Conservation (phyloP, 305 asterid species). For the Ajuga reptans region DNA sequence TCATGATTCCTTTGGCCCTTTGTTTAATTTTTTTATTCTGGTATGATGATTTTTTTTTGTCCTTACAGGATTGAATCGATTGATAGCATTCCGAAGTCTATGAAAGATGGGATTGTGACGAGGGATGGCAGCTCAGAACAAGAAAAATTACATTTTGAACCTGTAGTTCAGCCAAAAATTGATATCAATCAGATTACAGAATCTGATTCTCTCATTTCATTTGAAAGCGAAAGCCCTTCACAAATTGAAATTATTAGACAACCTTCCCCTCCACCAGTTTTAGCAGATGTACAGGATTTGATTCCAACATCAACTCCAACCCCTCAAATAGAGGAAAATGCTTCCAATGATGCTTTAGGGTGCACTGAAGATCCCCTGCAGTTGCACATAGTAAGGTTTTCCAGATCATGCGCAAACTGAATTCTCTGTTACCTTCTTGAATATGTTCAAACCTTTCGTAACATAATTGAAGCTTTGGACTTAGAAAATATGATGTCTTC, state of each 20-base stretch:
- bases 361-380: constrained; percentile 78
- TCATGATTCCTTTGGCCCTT: not conserved
- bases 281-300: constrained; percentile 85
- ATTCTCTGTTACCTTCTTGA: constrained; percentile 9
- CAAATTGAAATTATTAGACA: constrained; percentile 43
- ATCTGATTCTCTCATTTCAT: constrained; percentile 66
- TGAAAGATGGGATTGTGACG: constrained; percentile 35
- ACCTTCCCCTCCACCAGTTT: constrained; percentile 74
- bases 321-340: constrained; percentile 41
- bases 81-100: constrained; percentile 40
- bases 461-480: constrained; percentile 13
- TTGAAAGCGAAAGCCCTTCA: constrained; percentile 55
- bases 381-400: constrained; percentile 71
- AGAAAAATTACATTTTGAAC: constrained; percentile 40
- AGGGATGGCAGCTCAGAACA: constrained; percentile 34
- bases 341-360: constrained; percentile 42
- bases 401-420: constrained; percentile 12
- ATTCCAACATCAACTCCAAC: constrained; percentile 42
- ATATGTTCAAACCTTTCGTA: not conserved
- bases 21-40: constrained; percentile 5
- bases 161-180: constrained; percentile 34
- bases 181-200: constrained; percentile 44
- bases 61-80: constrained; percentile 39
- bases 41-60: constrained; percentile 12
- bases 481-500: constrained; percentile 11